Percentiles rank a stretch among this genome's conserved stretches.
These are phyloP conservation scores for Santalum album DNA, from an alignment of 164 flowering plant genomes.

Conservation along the genomic window DNA sequence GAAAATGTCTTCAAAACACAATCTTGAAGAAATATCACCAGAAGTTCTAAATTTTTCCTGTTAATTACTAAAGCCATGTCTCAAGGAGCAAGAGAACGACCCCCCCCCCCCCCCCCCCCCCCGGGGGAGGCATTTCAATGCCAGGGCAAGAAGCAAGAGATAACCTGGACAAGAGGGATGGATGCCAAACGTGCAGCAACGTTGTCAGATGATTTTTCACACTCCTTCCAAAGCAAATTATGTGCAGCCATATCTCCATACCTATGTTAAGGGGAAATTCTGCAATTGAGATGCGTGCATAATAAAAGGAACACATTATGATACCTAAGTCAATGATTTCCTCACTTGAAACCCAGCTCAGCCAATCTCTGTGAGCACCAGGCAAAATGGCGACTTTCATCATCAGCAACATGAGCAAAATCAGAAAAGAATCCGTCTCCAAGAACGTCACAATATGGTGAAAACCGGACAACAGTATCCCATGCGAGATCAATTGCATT, in stretches of 20 bases:
- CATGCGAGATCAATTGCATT: constrained; percentile 98
- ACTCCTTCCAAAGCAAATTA: constrained; percentile 93
- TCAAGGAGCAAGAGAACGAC: too few species aligned
- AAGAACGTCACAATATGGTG: constrained; percentile 52
- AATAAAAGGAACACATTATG: neutral
- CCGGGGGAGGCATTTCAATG: too few species aligned
- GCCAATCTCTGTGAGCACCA: constrained; percentile 92
- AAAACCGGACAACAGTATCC: constrained; percentile 98
- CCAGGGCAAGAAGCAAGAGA: neutral
- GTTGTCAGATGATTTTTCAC: constrained; percentile 74
- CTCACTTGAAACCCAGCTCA: constrained; percentile 87
- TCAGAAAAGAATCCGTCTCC: constrained; percentile 84
- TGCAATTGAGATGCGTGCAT: neutral
- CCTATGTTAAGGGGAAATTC: constrained; percentile 19
- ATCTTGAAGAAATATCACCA: too few species aligned
- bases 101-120: too few species aligned
- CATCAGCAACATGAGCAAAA: constrained; percentile 97
- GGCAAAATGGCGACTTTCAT: constrained; percentile 91
- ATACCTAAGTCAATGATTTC: constrained; percentile 5
- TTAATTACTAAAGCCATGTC: too few species aligned
- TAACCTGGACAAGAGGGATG: constrained; percentile 91
- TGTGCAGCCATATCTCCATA: constrained; percentile 99
- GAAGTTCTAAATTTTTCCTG: too few species aligned
- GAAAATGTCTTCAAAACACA: too few species aligned
- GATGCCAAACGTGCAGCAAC: constrained; percentile 86